A percentile compares a stretch with the other conserved stretches of the same genome.
Evolutionary conservation across 2,329 filamentous ascomycete genomes (phyloP).

Genomic region (Cladosporium sp.): DNA sequence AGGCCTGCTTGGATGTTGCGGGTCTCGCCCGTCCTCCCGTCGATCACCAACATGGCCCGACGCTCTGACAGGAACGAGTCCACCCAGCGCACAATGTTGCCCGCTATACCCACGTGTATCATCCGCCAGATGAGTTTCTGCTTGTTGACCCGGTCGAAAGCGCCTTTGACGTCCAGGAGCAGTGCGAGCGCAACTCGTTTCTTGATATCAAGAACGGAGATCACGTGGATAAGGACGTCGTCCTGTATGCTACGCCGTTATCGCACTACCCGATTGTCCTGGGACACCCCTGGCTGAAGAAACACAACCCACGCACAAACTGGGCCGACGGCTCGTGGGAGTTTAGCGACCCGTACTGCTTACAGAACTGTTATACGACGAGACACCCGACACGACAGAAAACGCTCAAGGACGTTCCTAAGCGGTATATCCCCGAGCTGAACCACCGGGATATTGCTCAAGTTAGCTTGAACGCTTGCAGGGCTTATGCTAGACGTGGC

Average conservation of each 20-base stretch:
- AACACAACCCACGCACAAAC: neutral
- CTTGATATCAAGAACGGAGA: neutral
- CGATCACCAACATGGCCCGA: too few species aligned
- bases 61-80: too few species aligned
- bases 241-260: neutral
- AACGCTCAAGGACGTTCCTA: neutral
- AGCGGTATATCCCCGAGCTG: neutral
- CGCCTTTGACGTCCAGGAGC: too few species aligned
- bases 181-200: too few species aligned
- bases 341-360: neutral
- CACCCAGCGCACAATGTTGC: too few species aligned
- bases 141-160: too few species aligned
- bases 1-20: too few species aligned
- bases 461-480: neutral
- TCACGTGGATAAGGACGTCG: neutral
- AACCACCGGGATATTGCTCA: neutral
- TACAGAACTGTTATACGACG: neutral
- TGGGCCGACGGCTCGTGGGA: neutral
- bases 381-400: too few species aligned
- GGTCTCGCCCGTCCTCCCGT: too few species aligned
- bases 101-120: too few species aligned
- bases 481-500: neutral
- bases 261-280: neutral
- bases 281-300: neutral
- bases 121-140: too few species aligned